Evolutionary conservation across 352 stramenopile species (phyloP).

Genomic region (Phytophthora vignae): DNA sequence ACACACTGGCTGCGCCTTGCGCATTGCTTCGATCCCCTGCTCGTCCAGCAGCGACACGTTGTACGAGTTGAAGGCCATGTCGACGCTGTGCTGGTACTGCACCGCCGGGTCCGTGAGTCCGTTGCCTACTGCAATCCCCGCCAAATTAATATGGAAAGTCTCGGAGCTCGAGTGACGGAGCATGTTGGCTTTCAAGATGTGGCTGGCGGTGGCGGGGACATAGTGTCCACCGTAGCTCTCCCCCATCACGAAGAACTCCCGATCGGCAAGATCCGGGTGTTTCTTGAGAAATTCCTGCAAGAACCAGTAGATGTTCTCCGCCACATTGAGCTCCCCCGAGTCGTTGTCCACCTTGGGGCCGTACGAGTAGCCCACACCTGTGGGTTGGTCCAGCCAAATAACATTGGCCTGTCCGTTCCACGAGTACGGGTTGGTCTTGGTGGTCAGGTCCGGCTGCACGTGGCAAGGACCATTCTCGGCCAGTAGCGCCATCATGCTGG

Average conservation of each 20-base stretch:
- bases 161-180: conserved; percentile 31
- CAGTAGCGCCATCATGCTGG: conserved; percentile 63
- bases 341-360: conserved; percentile 49
- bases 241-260: conserved; percentile 69
- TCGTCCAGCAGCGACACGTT: conserved; percentile 67
- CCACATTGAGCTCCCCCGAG: conserved; percentile 58
- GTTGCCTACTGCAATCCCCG: conserved; percentile 79
- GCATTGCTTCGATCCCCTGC: conserved; percentile 56
- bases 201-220: conserved; percentile 60
- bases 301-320: conserved; percentile 76
- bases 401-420: conserved; percentile 78
- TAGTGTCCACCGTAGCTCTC: conserved; percentile 81
- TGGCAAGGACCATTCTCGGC: conserved; percentile 73
- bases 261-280: conserved; percentile 53
- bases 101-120: conserved; percentile 70
- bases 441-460: conserved; percentile 55
- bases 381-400: conserved; percentile 79
- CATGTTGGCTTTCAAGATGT: conserved; percentile 59
- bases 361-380: conserved; percentile 74
- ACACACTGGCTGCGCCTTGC: conserved; percentile 60
- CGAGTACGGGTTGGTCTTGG: conserved; percentile 56
- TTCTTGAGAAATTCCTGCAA: conserved; percentile 72
- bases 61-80: conserved; percentile 81
- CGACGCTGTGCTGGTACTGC: conserved; percentile 71
- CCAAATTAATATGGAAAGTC: conserved; percentile 50